phyloP scores from a whole-genome alignment of 306 rosid genomes.

The Trifolium repens region DNA sequence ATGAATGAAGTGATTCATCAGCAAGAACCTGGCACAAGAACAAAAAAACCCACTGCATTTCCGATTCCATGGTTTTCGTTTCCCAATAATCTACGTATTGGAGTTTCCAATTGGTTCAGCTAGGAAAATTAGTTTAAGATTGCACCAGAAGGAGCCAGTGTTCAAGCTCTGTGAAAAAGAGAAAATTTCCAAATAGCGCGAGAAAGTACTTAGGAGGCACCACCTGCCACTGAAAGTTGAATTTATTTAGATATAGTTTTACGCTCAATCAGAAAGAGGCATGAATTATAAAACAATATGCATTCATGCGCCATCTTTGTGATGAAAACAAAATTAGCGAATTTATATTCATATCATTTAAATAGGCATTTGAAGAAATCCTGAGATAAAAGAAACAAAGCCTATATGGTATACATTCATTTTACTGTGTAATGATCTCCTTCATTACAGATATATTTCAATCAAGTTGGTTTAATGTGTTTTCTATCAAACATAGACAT shows the following conservation, averaged over 20 bases:
- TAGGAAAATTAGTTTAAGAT: not conserved
- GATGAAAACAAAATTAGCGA: not conserved
- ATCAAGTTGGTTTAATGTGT: constrained; percentile 21
- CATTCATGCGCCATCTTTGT: not conserved
- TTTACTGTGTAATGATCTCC: constrained; percentile 27
- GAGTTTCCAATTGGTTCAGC: constrained; percentile 2
- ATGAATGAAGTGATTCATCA: not conserved
- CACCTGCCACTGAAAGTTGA: constrained; percentile 28
- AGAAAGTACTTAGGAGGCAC: constrained; percentile 28
- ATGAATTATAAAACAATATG: not conserved
- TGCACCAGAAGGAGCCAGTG: not conserved
- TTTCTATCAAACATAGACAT: constrained; percentile 6
- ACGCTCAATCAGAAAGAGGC: constrained; percentile 3
- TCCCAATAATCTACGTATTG: not conserved
- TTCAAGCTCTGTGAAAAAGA: constrained; percentile 13
- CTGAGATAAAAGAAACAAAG: constrained; percentile 27
- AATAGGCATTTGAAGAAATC: constrained; percentile 1
- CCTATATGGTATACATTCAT: not conserved
- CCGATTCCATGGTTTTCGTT: constrained; percentile 11
- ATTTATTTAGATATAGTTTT: constrained; percentile 7
- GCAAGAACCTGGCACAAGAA: not conserved
- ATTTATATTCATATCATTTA: constrained; percentile 9
- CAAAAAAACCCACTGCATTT: not conserved
- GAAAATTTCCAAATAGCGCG: not conserved
- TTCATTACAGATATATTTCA: constrained; percentile 16